A percentile compares a stretch with the other conserved stretches of the same genome.
Evolutionary conservation across 352 stramenopile species (phyloP).

Genomic region (Globisporangium perplexum): DNA sequence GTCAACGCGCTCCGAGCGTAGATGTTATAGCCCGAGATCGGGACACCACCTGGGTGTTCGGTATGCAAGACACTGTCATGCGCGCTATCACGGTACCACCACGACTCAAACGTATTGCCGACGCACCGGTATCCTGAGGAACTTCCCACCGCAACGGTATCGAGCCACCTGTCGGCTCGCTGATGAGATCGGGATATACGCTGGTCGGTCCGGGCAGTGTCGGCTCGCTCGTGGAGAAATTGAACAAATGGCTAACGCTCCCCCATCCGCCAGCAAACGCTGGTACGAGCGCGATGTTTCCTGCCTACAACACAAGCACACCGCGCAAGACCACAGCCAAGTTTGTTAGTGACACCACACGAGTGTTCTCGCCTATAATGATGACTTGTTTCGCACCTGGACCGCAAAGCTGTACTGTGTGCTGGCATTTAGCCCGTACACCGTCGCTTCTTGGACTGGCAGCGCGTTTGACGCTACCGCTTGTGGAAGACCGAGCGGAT

Average conservation of each 20-base stretch:
- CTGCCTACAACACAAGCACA: constrained; percentile 21
- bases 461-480: constrained; percentile 15
- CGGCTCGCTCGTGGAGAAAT: constrained; percentile 22
- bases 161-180: constrained; percentile 36
- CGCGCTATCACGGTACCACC: too few relatives aligned
- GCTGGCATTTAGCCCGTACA: constrained; percentile 24
- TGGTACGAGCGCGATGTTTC: constrained; percentile 25
- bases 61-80: too few relatives aligned
- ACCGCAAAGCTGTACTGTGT: constrained; percentile 39
- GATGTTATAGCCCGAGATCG: constrained; percentile 31
- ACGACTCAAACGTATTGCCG: too few relatives aligned
- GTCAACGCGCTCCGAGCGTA: constrained; percentile 22
- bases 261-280: constrained; percentile 44
- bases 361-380: too few relatives aligned
- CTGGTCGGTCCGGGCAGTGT: constrained; percentile 32
- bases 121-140: constrained; percentile 40
- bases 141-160: constrained; percentile 43
- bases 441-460: constrained; percentile 6
- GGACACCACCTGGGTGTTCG: constrained; percentile 20
- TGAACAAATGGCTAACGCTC: constrained; percentile 18
- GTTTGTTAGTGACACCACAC: neutral
- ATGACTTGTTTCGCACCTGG: too few relatives aligned
- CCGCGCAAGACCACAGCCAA: neutral
- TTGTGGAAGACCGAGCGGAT: constrained; percentile 6
- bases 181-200: constrained; percentile 12